Percentiles rank a stretch among this genome's conserved stretches.
Conservation (phyloP, 257 asterid species). For the Solanum lycopersicoides region DNA sequence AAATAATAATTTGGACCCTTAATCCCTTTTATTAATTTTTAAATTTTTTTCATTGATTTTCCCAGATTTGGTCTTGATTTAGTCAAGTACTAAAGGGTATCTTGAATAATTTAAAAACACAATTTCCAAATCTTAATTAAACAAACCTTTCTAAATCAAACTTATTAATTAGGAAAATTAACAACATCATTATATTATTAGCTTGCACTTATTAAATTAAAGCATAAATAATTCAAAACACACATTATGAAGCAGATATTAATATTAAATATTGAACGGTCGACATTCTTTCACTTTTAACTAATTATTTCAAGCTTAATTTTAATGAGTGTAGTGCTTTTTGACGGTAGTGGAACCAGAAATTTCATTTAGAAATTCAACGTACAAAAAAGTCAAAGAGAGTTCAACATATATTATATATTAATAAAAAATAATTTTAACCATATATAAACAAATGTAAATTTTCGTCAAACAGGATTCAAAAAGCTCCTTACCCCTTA, state of each 20-base stretch:
- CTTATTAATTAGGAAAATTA: neutral
- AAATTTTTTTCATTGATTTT: neutral
- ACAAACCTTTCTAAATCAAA: neutral
- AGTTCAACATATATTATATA: neutral
- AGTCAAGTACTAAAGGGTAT: neutral
- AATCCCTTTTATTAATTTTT: neutral
- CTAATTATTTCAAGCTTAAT: too few species aligned
- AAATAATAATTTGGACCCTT: neutral
- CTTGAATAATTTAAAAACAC: neutral
- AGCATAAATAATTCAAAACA: neutral
- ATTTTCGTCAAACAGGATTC: neutral
- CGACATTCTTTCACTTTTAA: neutral
- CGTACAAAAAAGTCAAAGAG: too few species aligned
- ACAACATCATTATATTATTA: neutral
- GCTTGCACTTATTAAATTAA: neutral
- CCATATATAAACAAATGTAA: too few species aligned
- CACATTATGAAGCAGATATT: neutral
- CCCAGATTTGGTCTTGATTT: neutral
- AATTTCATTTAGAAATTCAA: too few species aligned
- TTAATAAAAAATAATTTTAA: too few species aligned
- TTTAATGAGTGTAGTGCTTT: neutral
- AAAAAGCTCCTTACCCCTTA: neutral
- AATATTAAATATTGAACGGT: neutral
- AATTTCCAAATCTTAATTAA: neutral
- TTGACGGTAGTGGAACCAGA: accelerated